A percentile compares a stretch with the other conserved stretches of the same genome.
Evolutionary conservation across 75 land plant genomes (phyloP).

Genomic region (Selaginella tamariscina): DNA sequence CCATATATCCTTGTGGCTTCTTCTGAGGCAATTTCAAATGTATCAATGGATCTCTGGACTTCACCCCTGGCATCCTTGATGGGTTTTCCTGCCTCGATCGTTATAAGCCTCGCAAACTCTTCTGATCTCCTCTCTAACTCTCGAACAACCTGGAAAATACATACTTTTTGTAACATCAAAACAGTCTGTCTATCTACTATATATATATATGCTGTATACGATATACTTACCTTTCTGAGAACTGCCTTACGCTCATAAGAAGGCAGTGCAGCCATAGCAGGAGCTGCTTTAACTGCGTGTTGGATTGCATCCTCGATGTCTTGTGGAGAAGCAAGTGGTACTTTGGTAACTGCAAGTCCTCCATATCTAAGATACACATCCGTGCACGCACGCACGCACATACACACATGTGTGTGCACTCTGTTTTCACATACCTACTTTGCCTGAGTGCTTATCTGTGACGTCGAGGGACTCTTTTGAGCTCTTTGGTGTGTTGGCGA

Average conservation of each 20-base stretch:
- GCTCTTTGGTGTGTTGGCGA: constrained; percentile 17
- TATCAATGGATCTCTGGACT: constrained; percentile 32
- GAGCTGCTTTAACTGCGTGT: constrained; percentile 24
- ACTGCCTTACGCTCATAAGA: constrained; percentile 31
- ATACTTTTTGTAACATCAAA: too few relatives aligned
- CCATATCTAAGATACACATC: not conserved
- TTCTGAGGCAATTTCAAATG: constrained; percentile 34
- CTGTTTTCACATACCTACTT: constrained; percentile 12
- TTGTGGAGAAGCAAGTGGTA: constrained; percentile 23
- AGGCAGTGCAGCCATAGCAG: constrained; percentile 37
- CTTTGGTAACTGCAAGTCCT: constrained; percentile 19
- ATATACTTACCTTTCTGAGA: constrained; percentile 17
- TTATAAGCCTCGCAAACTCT: constrained; percentile 25
- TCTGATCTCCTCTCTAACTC: constrained; percentile 22
- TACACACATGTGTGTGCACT: not conserved
- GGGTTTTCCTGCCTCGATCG: constrained; percentile 36
- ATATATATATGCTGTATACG: too few relatives aligned
- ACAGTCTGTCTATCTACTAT: too few relatives aligned
- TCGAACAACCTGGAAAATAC: constrained; percentile 21
- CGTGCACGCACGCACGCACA: constrained; percentile 3
- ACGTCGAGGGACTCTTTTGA: constrained; percentile 21
- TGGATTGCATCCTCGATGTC: constrained; percentile 33
- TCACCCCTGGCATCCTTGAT: constrained; percentile 36
- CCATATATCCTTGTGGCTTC: constrained; percentile 30
- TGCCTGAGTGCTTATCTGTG: constrained; percentile 30